phyloP scores from a whole-genome alignment of 371 early-diverging fungal genomes.

The Circinella umbellata region DNA sequence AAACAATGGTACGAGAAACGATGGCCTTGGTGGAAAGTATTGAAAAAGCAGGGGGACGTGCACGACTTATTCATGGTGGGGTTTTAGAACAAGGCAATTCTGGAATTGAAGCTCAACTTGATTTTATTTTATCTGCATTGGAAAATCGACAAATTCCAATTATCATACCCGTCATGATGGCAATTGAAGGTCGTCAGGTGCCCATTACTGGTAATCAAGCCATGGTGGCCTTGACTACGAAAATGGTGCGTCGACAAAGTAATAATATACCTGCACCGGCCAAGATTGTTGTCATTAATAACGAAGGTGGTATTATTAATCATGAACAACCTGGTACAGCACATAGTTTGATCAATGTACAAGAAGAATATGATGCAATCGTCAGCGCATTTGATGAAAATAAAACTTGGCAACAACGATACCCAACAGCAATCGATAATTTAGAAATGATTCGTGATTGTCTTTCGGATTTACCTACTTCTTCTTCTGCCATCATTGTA shows the following conservation, averaged over 20 bases:
- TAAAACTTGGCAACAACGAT: conserved; percentile 29
- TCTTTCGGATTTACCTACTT: conserved; percentile 38
- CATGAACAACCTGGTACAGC: conserved; percentile 52
- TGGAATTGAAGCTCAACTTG: conserved; percentile 33
- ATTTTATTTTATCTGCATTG: conserved; percentile 46
- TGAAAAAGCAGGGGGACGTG: conserved; percentile 78
- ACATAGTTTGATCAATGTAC: conserved; percentile 52
- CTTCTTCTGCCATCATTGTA: conserved; percentile 50
- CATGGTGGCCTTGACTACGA: conserved; percentile 34
- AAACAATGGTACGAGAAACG: conserved; percentile 61
- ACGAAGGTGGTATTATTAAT: conserved; percentile 55
- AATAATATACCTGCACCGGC: conserved; percentile 13
- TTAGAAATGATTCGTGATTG: conserved; percentile 42
- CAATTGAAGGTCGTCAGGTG: conserved; percentile 26
- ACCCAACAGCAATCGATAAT: conserved; percentile 32
- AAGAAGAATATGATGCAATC: conserved; percentile 50
- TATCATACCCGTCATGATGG: conserved; percentile 42
- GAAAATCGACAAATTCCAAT: conserved; percentile 49
- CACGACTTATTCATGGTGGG: conserved; percentile 60
- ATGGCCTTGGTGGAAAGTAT: conserved; percentile 73
- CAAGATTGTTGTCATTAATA: conserved; percentile 51
- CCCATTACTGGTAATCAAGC: conserved; percentile 38
- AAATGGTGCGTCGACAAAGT: conserved; percentile 17
- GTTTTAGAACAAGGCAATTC: conserved; percentile 25
- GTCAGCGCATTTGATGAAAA: conserved; percentile 29